These are phyloP conservation scores for Globisporangium cystogenes DNA, from an alignment of 352 stramenopile genomes.

Conservation along the genomic window DNA sequence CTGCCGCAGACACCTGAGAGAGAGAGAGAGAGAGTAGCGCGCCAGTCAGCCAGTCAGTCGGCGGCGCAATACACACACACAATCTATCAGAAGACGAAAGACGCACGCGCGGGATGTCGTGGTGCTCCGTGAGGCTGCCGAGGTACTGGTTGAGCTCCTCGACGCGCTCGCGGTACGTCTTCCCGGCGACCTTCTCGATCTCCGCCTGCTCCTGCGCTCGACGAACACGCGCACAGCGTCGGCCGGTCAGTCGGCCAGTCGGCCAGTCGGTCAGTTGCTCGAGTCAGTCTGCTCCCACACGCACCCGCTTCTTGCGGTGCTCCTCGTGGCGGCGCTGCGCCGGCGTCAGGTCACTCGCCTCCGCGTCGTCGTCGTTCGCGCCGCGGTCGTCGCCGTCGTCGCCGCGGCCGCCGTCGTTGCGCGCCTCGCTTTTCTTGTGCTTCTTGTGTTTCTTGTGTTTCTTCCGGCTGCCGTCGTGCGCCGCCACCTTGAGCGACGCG, in stretches of 20 bases:
- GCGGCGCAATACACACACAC: not conserved
- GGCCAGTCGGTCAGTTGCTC: conserved; percentile 2
- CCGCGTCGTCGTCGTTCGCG: conserved; percentile 11
- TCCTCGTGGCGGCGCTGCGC: conserved; percentile 75
- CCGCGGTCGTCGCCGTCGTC: not conserved
- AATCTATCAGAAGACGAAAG: not conserved
- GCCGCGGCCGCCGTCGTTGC: conserved; percentile 1
- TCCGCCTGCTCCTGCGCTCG: conserved; percentile 68
- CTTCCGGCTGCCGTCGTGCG: conserved; percentile 28
- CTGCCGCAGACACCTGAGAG: conserved; percentile 84
- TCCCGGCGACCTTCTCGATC: conserved; percentile 79
- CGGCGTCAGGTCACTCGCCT: conserved; percentile 52
- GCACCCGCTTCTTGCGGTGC: conserved; percentile 73
- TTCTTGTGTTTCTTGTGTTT: conserved; percentile 44
- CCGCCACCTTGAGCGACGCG: conserved; percentile 55
- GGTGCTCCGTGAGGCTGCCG: conserved; percentile 94
- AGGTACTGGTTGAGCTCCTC: conserved; percentile 97
- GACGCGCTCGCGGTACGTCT: conserved; percentile 90
- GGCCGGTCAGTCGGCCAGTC: not conserved
- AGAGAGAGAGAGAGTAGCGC: too few relatives aligned
- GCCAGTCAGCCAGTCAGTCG: not conserved
- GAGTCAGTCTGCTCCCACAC: conserved; percentile 9
- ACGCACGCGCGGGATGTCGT: conserved; percentile 95
- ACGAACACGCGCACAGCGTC: too few relatives aligned
- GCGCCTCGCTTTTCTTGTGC: conserved; percentile 19